Evolutionary conservation across 257 asterid species (phyloP).

Genomic region (Lantana camara): DNA sequence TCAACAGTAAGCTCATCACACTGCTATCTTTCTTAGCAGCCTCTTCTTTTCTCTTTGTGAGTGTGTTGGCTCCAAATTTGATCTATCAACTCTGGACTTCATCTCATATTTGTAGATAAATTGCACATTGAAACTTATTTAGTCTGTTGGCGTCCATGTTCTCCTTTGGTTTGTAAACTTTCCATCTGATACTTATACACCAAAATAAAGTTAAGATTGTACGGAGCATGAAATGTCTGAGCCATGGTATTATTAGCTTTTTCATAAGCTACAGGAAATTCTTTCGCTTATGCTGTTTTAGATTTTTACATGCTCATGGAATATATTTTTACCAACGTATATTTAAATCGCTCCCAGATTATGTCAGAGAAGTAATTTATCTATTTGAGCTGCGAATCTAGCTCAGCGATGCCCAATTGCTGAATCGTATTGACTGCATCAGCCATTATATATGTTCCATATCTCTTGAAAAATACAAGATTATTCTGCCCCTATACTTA

Average conservation of each 20-base stretch:
- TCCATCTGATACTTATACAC: neutral
- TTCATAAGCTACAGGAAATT: too few relatives aligned
- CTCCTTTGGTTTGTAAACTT: slow-evolving; percentile 2
- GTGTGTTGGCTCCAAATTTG: too few relatives aligned
- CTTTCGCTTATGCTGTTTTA: slow-evolving; percentile 5
- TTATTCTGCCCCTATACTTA: slow-evolving; percentile 18
- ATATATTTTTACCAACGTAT: neutral
- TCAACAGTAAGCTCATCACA: slow-evolving; percentile 68
- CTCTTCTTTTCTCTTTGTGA: slow-evolving; percentile 4
- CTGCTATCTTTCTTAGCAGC: neutral
- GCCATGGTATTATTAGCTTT: neutral
- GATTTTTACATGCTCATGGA: slow-evolving; percentile 4
- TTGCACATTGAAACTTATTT: slow-evolving; percentile 2
- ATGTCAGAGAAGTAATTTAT: neutral
- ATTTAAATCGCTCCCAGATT: neutral
- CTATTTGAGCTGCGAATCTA: neutral
- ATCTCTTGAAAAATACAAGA: slow-evolving; percentile 5
- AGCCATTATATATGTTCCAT: slow-evolving; percentile 7
- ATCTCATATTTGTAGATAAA: neutral
- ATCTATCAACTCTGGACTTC: slow-evolving; percentile 3
- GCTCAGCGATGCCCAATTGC: neutral
- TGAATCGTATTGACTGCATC: neutral
- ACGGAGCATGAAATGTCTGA: neutral
- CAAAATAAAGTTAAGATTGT: neutral
- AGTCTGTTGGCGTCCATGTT: neutral